These are phyloP conservation scores for Zygotorulaspora chibaensis DNA, from an alignment of 805 yeast genomes.

Conservation along the genomic window DNA sequence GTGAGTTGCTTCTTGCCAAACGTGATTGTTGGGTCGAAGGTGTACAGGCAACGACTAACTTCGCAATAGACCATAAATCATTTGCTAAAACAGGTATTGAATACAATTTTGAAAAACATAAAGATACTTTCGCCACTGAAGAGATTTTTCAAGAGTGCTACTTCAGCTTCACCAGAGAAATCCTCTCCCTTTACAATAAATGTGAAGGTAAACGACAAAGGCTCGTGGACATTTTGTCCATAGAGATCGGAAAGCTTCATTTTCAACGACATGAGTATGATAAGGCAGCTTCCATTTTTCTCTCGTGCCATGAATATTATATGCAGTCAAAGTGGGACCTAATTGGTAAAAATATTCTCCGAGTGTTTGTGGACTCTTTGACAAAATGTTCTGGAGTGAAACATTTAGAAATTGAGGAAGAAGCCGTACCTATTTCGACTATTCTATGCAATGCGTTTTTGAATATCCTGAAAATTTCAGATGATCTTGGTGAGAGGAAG, in stretches of 20 bases:
- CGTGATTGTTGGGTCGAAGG: conserved; percentile 39
- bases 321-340: conserved; percentile 67
- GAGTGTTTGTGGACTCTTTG: conserved; percentile 65
- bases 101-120: conserved; percentile 13
- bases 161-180: conserved; percentile 47
- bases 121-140: conserved; percentile 19
- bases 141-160: conserved; percentile 37
- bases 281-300: conserved; percentile 58
- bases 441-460: conserved; percentile 31
- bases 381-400: conserved; percentile 28
- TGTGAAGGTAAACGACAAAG: conserved; percentile 44
- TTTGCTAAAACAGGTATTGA: conserved; percentile 5
- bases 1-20: conserved; percentile 39
- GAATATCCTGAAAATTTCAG: conserved; percentile 24
- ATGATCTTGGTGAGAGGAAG: conserved; percentile 14
- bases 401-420: conserved; percentile 24
- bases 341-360: conserved; percentile 62
- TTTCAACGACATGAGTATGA: conserved; percentile 53
- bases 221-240: conserved; percentile 66
- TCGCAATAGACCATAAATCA: conserved; percentile 12
- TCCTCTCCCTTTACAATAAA: conserved; percentile 18
- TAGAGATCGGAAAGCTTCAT: conserved; percentile 72
- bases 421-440: conserved; percentile 23
- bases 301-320: conserved; percentile 66
- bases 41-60: conserved; percentile 17